Evolutionary conservation across 1,284 basidiomycete species (phyloP).

Genomic region (Moesziomyces globuligerus): DNA sequence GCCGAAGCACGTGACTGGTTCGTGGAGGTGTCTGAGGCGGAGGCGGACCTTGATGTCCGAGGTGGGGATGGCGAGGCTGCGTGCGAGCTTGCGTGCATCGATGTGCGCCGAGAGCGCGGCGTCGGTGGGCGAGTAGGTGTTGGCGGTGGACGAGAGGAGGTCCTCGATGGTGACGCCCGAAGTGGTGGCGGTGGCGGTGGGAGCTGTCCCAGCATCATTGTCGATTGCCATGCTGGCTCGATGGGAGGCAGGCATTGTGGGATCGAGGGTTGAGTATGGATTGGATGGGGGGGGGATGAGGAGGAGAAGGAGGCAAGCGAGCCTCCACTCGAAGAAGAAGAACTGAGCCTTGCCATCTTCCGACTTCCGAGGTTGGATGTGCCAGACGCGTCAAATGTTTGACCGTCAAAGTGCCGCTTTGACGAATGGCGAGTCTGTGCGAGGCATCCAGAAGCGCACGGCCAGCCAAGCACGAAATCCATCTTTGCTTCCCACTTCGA

Average conservation of each 20-base stretch:
- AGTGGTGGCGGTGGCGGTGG: slow-evolving; percentile 9
- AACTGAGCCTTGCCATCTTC: too few species aligned
- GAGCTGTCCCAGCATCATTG: too few species aligned
- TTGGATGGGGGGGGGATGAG: neutral
- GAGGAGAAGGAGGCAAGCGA: neutral
- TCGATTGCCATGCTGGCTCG: slow-evolving; percentile 29
- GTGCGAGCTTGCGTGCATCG: slow-evolving; percentile 77
- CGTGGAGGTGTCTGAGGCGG: slow-evolving; percentile 87
- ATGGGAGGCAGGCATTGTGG: slow-evolving; percentile 3
- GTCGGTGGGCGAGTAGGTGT: slow-evolving; percentile 34
- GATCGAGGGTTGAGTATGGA: neutral
- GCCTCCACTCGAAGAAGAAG: too few species aligned
- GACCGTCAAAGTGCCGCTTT: too few species aligned
- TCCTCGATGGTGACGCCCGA: slow-evolving; percentile 42
- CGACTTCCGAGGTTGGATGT: too few species aligned
- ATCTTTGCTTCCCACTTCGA: too few species aligned
- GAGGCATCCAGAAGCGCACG: too few species aligned
- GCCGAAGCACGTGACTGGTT: slow-evolving; percentile 96
- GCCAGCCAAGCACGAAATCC: too few species aligned
- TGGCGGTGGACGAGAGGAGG: slow-evolving; percentile 25
- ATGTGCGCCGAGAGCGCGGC: slow-evolving; percentile 53
- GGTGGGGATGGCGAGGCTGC: slow-evolving; percentile 92
- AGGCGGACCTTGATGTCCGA: slow-evolving; percentile 92
- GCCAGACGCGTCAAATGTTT: too few species aligned
- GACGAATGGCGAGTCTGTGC: too few species aligned